A percentile compares a stretch with the other conserved stretches of the same genome.
phyloP scores from a whole-genome alignment of 2,329 filamentous ascomycete genomes.

The Trichoderma atroviride region DNA sequence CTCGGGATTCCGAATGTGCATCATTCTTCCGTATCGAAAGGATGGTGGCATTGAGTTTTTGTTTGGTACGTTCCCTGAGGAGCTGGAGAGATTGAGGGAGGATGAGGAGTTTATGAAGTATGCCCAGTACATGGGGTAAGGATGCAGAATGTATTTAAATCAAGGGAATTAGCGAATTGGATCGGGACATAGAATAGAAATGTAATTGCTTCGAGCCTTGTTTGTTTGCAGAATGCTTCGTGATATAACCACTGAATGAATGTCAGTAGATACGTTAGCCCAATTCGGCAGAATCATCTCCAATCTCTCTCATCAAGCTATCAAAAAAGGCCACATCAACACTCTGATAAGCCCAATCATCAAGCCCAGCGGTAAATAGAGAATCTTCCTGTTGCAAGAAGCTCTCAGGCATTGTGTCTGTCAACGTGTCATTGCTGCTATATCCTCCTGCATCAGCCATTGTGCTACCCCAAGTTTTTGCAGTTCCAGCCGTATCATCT shows the following conservation, averaged over 20 bases:
- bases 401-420: background rate
- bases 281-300: background rate
- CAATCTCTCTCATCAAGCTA: slow-evolving; percentile 23
- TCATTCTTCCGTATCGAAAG: slow-evolving; percentile 36
- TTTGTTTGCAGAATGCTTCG: background rate
- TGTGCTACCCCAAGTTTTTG: background rate
- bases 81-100: slow-evolving; percentile 34
- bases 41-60: slow-evolving; percentile 38
- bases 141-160: background rate
- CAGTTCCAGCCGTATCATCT: background rate
- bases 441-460: background rate
- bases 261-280: background rate
- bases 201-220: background rate
- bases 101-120: slow-evolving; percentile 27
- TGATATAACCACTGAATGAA: background rate
- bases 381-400: background rate
- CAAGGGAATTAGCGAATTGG: background rate
- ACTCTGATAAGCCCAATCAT: slow-evolving; percentile 28
- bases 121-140: background rate
- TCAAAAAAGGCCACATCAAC: slow-evolving; percentile 29
- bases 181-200: background rate
- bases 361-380: background rate
- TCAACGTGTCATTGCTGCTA: background rate
- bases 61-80: slow-evolving; percentile 35
- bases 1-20: slow-evolving; percentile 34